These are phyloP conservation scores for Flueggea neowawraea DNA, from an alignment of 441 rosid species.

Conservation along the genomic window DNA sequence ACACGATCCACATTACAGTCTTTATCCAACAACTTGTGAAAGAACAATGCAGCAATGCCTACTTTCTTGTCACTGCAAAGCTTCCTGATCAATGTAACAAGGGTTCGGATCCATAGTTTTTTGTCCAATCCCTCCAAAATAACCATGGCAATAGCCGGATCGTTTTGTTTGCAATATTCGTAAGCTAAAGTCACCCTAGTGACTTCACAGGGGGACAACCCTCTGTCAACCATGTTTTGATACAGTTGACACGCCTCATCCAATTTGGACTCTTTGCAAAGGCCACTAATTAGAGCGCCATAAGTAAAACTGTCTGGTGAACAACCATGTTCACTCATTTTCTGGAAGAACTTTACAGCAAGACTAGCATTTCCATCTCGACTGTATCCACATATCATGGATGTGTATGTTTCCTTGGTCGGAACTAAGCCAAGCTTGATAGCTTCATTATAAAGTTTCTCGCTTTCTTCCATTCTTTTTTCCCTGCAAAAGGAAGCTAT, in stretches of 20 bases:
- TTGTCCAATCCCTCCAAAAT: constrained; percentile 68
- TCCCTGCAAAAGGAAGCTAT: constrained; percentile 74
- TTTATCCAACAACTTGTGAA: constrained; percentile 59
- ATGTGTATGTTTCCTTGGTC: constrained; percentile 84
- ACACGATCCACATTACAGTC: constrained; percentile 57
- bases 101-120: constrained; percentile 79
- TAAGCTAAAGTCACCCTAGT: constrained; percentile 75
- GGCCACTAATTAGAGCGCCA: constrained; percentile 80
- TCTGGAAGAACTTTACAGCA: constrained; percentile 50
- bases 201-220: constrained; percentile 74
- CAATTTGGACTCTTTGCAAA: constrained; percentile 74
- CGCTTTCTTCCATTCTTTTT: constrained; percentile 60
- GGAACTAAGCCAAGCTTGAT: constrained; percentile 53
- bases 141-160: constrained; percentile 79
- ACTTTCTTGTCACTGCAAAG: constrained; percentile 81
- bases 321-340: constrained; percentile 61
- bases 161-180: constrained; percentile 73
- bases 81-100: constrained; percentile 72
- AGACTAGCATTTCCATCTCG: constrained; percentile 43
- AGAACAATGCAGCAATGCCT: constrained; percentile 79
- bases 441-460: constrained; percentile 51
- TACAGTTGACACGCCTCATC: constrained; percentile 63
- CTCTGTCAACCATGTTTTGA: constrained; percentile 67
- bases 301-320: constrained; percentile 68
- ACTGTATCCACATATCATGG: constrained; percentile 76